Conservation (phyloP, 148 eudicot species). For the Vaccinium myrtillus region DNA sequence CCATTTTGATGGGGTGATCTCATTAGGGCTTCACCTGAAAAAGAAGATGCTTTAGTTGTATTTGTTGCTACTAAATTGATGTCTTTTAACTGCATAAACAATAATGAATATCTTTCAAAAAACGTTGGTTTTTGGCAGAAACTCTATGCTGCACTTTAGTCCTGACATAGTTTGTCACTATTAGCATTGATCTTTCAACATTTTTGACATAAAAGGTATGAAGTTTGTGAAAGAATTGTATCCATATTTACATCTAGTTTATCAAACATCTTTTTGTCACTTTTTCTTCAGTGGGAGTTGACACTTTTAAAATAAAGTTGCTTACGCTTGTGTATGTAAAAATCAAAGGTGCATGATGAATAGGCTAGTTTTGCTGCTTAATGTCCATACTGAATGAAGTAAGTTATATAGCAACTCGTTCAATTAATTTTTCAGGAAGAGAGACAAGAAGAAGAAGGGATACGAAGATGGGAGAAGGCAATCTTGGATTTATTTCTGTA, state of each 20-base stretch:
- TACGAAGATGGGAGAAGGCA: slow-evolving; percentile 77
- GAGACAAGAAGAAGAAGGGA: slow-evolving; percentile 60
- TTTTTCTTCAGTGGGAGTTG: not conserved
- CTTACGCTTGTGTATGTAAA: not conserved
- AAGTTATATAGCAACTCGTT: slow-evolving; percentile 6
- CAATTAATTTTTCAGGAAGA: slow-evolving; percentile 61
- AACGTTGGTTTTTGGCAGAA: not conserved
- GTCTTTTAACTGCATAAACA: too few species aligned
- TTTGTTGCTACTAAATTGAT: too few species aligned
- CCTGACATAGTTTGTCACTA: not conserved
- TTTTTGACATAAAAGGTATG: too few species aligned
- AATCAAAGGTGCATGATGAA: not conserved
- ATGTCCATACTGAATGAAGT: not conserved
- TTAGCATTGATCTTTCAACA: not conserved
- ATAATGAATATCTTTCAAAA: too few species aligned
- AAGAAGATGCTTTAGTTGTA: too few species aligned
- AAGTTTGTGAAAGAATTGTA: not conserved
- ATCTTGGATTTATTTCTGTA: not conserved
- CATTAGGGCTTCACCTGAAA: too few species aligned
- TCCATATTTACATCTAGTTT: slow-evolving; percentile 1
- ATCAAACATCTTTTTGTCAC: not conserved
- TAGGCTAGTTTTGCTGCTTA: not conserved
- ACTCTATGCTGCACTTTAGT: not conserved
- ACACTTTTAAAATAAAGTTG: not conserved
- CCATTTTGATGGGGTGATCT: too few species aligned